phyloP scores from a whole-genome alignment of 1,284 basidiomycete genomes.

The Irpex sp. region DNA sequence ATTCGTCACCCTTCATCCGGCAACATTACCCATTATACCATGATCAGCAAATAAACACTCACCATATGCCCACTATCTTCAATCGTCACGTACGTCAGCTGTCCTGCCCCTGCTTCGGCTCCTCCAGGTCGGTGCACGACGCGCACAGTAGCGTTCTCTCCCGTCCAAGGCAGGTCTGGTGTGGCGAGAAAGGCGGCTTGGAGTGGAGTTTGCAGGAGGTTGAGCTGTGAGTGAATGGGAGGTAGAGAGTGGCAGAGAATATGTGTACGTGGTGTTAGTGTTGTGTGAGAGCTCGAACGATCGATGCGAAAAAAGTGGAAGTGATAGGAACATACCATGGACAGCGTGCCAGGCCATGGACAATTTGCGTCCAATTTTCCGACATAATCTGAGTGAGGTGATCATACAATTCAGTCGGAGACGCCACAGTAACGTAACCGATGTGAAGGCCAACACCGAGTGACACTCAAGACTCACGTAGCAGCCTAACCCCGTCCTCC shows the following conservation, averaged over 20 bases:
- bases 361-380: constrained; percentile 30
- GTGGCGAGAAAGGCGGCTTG: constrained; percentile 24
- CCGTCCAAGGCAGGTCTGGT: constrained; percentile 25
- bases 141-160: constrained; percentile 25
- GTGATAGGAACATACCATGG: constrained; percentile 12
- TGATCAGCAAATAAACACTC: too few relatives aligned
- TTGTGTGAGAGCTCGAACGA: too few relatives aligned
- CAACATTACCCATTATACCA: too few relatives aligned
- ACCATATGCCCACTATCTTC: too few relatives aligned
- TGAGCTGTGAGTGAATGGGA: constrained; percentile 21
- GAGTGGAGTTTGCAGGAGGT: constrained; percentile 24
- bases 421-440: too few relatives aligned
- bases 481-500: constrained; percentile 24
- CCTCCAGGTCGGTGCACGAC: constrained; percentile 1
- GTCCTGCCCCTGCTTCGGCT: constrained; percentile 27
- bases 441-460: not conserved
- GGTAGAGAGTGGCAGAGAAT: not conserved
- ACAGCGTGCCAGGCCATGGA: constrained; percentile 26
- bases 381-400: constrained; percentile 22
- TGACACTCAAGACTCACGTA: constrained; percentile 26
- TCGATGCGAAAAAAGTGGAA: too few relatives aligned
- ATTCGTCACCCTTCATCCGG: too few relatives aligned
- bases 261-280: not conserved
- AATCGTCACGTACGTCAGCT: constrained; percentile 17
- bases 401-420: not conserved